Base-by-base conservation (phyloP, 306 rosid species). In the Dicorynia guianensis region DNA sequence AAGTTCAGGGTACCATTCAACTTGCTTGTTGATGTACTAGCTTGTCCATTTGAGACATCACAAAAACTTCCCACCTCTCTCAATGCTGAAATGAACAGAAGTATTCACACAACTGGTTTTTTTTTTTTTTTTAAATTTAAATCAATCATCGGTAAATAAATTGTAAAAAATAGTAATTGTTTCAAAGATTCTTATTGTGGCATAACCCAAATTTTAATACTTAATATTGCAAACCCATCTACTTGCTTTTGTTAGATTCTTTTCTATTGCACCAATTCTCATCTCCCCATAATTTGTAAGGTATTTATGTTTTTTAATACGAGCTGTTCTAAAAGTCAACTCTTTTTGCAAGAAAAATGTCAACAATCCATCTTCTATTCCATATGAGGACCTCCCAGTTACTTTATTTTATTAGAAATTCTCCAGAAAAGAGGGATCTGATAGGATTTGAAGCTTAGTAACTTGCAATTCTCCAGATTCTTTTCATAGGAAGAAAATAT, bases 21-120 rank as follows among this genome's bases (percentile, higher is more conserved):
- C 7, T 80, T 85, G 68, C 80, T 69, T 36, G 63, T 18, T 36
- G 88, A 74, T 65, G 91, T 76, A 62, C 71, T 67, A 17, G 83
- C 53, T 48, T 83, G 76, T 38, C 81, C 84, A 66, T 53, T 83
- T 59, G 67, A 64, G 56, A 78, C 71, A 73, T 76, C 78, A 66
- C 76, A 54, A 46, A 77, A 83, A 63, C 69, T 63, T 25, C 76
- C 56, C 42, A 35, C 60, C 6, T 83, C 77, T 59, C 76, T 79
- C 56, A 80, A 61, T 70, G 65, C 48, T 56, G 34, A 17, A 43
- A 44, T 57, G 30, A 43, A 30, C 20, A 3, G 2, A 46, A 59
- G 7, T 30, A 9, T 58, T 55, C 6, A 56, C 33, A 40, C 48
- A 4, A 0, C 8, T 15, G 10, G 15, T 1, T 10, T 40, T 42